Evolutionary conservation across 352 stramenopile genomes (phyloP).

Genomic region (Phytophthora megakarya): DNA sequence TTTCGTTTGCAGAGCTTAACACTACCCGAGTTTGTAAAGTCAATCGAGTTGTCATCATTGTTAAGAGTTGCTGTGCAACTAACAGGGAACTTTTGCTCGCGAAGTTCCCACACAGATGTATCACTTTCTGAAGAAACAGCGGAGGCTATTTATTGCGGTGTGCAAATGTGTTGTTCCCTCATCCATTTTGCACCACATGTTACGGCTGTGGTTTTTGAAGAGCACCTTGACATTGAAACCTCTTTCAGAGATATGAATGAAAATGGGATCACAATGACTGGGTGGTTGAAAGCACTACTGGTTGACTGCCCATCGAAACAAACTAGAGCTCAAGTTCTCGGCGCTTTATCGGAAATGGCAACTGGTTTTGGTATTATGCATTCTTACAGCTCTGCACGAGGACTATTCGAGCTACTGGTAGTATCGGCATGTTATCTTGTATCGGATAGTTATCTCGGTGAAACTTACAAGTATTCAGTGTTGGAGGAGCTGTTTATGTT

Average conservation of each 20-base stretch:
- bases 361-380: slow-evolving; percentile 14
- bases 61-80: slow-evolving; percentile 19
- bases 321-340: slow-evolving; percentile 27
- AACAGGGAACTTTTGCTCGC: slow-evolving; percentile 10
- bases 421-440: slow-evolving; percentile 30
- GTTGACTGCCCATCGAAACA: slow-evolving; percentile 31
- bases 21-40: slow-evolving; percentile 40
- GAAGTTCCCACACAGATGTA: neutral
- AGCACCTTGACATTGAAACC: neutral
- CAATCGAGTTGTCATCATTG: slow-evolving; percentile 30
- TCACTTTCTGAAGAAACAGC: slow-evolving; percentile 35
- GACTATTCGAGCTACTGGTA: slow-evolving; percentile 34
- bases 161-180: slow-evolving; percentile 35
- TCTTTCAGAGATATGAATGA: neutral
- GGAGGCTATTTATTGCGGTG: slow-evolving; percentile 26
- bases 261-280: slow-evolving; percentile 2
- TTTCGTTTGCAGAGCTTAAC: slow-evolving; percentile 34
- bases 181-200: slow-evolving; percentile 28
- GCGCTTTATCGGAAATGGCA: slow-evolving; percentile 27
- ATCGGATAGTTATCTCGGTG: neutral
- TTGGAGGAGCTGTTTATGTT: slow-evolving; percentile 37
- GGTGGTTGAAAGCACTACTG: slow-evolving; percentile 33
- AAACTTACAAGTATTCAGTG: neutral
- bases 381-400: slow-evolving; percentile 7
- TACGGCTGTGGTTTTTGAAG: slow-evolving; percentile 8